Conservation (phyloP, 208 protist species). For the Naegleria gruberi region DNA sequence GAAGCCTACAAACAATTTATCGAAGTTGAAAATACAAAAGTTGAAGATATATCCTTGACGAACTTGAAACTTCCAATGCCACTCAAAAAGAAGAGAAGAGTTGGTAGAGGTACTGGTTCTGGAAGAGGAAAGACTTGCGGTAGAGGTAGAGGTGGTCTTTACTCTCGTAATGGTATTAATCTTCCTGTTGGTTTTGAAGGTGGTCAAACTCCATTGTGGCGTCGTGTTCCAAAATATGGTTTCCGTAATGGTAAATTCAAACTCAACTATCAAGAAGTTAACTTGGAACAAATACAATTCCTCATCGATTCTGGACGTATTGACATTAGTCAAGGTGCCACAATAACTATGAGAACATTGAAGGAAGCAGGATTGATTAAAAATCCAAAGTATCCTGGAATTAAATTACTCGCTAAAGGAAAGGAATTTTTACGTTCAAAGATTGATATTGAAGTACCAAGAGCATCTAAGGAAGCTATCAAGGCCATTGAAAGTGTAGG, state of each 20-base stretch:
- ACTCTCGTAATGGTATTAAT: not conserved
- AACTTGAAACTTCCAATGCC: not conserved
- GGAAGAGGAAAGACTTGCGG: not conserved
- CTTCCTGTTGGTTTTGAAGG: conserved; percentile 14
- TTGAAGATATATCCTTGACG: not conserved
- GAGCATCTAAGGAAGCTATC: conserved; percentile 11
- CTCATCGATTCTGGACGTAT: conserved; percentile 12
- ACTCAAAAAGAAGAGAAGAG: not conserved
- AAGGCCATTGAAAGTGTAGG: not conserved
- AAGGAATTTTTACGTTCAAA: not conserved
- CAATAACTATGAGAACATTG: conserved; percentile 3
- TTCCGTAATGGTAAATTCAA: not conserved
- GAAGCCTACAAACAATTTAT: not conserved
- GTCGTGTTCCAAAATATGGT: not conserved
- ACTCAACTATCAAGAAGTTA: not conserved
- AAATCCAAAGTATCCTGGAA: not conserved
- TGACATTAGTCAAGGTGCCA: not conserved
- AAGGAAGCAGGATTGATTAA: conserved; percentile 1
- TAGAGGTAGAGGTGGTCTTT: not conserved
- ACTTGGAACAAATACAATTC: conserved; percentile 18
- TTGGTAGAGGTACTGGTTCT: conserved; percentile 12
- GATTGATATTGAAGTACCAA: conserved; percentile 20
- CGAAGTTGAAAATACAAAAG: not conserved
- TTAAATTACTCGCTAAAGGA: conserved; percentile 7
- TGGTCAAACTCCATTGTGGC: not conserved